phyloP scores from a whole-genome alignment of 2,329 filamentous ascomycete genomes.

The Pestalotiopsis sp. region DNA sequence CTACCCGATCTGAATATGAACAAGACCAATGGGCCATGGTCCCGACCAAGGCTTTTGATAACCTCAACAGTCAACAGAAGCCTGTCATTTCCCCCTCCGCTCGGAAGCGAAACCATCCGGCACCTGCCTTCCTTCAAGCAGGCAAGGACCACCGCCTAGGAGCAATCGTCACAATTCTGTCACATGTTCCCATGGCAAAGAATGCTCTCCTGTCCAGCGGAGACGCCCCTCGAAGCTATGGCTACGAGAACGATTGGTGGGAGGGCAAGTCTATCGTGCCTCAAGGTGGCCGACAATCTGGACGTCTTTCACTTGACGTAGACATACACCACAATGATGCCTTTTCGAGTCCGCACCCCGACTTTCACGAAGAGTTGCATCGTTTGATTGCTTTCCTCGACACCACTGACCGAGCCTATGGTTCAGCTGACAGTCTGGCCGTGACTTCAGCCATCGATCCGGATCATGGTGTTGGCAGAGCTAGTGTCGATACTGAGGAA shows the following conservation, averaged over 20 bases:
- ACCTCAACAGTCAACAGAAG: slow-evolving; percentile 33
- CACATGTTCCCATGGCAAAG: slow-evolving; percentile 60
- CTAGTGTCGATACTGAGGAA: slow-evolving; percentile 46
- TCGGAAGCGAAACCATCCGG: slow-evolving; percentile 43
- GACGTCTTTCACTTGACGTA: slow-evolving; percentile 17
- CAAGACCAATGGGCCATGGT: slow-evolving; percentile 63
- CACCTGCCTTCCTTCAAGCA: slow-evolving; percentile 54
- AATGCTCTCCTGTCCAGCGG: slow-evolving; percentile 55
- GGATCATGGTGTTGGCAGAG: slow-evolving; percentile 32
- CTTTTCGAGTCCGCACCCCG: slow-evolving; percentile 27
- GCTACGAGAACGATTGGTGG: slow-evolving; percentile 64
- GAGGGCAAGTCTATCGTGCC: slow-evolving; percentile 53
- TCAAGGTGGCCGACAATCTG: slow-evolving; percentile 26
- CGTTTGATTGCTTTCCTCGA: slow-evolving; percentile 67
- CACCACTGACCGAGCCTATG: slow-evolving; percentile 61
- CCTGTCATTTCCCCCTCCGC: slow-evolving; percentile 39
- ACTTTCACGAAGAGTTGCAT: slow-evolving; percentile 58
- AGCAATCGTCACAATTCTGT: slow-evolving; percentile 59
- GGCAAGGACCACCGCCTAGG: slow-evolving; percentile 47
- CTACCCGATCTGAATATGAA: slow-evolving; percentile 58
- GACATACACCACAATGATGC: no score
- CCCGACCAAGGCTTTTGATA: slow-evolving; percentile 31
- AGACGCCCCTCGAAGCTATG: slow-evolving; percentile 48
- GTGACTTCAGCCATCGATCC: slow-evolving; percentile 36
- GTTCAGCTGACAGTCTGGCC: slow-evolving; percentile 52